A percentile compares a stretch with the other conserved stretches of the same genome.
Evolutionary conservation across 169 alveolate genomes (phyloP).

Genomic region (Ichthyophthirius multifiliis): DNA sequence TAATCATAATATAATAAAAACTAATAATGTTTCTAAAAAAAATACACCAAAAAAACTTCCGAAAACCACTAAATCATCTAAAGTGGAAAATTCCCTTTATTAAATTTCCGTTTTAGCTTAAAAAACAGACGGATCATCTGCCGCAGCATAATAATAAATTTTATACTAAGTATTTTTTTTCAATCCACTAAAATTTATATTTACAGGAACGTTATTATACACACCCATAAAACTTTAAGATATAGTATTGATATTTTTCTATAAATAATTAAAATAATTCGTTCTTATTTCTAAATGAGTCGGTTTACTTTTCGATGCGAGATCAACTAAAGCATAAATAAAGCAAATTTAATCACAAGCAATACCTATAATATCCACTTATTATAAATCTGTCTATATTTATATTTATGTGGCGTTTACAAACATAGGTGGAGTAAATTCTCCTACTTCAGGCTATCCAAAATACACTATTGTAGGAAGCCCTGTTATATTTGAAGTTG

Average conservation of each 20-base stretch:
- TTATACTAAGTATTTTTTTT: neutral
- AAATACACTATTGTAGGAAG: neutral
- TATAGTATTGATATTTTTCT: neutral
- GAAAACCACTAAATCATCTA: no score
- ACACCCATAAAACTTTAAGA: neutral
- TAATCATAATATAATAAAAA: no score
- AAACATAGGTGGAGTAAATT: neutral
- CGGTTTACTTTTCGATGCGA: neutral
- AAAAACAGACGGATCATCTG: neutral
- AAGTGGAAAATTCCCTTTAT: no score
- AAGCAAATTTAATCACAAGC: neutral
- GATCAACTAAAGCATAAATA: neutral
- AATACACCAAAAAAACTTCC: no score
- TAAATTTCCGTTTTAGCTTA: slow-evolving; percentile 3
- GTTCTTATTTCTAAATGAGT: neutral
- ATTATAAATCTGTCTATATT: neutral
- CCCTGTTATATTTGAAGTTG: neutral
- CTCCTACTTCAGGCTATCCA: neutral
- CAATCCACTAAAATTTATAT: neutral
- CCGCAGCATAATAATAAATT: neutral
- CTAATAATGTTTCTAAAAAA: no score
- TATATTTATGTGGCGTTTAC: neutral
- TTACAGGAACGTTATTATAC: neutral
- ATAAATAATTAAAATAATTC: neutral
- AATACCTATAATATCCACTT: neutral